phyloP scores from a whole-genome alignment of 352 stramenopile species.

The Pythium oligandrum region DNA sequence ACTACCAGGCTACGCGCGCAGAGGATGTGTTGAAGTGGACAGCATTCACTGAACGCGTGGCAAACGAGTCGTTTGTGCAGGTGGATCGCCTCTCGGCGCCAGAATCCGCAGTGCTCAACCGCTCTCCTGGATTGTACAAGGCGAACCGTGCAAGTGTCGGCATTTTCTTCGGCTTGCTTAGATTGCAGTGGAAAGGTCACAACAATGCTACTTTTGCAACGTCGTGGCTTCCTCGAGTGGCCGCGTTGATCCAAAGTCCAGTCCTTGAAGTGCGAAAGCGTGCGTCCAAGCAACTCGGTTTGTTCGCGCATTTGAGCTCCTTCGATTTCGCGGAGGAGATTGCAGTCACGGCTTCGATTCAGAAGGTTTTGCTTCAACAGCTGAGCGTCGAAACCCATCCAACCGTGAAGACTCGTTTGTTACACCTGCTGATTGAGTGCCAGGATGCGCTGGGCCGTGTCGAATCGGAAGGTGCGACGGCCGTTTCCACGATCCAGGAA shows the following conservation, averaged over 20 bases:
- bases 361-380: slow-evolving; percentile 37
- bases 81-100: slow-evolving; percentile 5
- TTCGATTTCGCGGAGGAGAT: slow-evolving; percentile 11
- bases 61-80: not conserved
- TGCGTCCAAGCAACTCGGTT: slow-evolving; percentile 46
- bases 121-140: slow-evolving; percentile 17
- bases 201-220: not conserved
- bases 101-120: not conserved
- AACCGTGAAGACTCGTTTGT: slow-evolving; percentile 48
- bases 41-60: slow-evolving; percentile 3
- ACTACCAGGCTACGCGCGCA: slow-evolving; percentile 20
- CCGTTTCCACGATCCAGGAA: slow-evolving; percentile 4
- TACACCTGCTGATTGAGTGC: slow-evolving; percentile 45
- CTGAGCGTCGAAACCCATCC: slow-evolving; percentile 60
- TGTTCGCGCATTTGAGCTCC: slow-evolving; percentile 8
- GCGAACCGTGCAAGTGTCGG: slow-evolving; percentile 16
- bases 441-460: slow-evolving; percentile 19
- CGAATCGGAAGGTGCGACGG: slow-evolving; percentile 6
- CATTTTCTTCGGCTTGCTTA: slow-evolving; percentile 17
- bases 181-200: not conserved
- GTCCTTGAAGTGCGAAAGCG: slow-evolving; percentile 65
- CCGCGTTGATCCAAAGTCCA: slow-evolving; percentile 29
- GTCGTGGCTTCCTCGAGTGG: slow-evolving; percentile 11
- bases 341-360: slow-evolving; percentile 17
- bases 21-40: slow-evolving; percentile 8